Percentiles rank a stretch among this genome's conserved stretches.
Conservation (phyloP, 225 moss, liverwort and hornwort species). For the Pleurozium schreberi region DNA sequence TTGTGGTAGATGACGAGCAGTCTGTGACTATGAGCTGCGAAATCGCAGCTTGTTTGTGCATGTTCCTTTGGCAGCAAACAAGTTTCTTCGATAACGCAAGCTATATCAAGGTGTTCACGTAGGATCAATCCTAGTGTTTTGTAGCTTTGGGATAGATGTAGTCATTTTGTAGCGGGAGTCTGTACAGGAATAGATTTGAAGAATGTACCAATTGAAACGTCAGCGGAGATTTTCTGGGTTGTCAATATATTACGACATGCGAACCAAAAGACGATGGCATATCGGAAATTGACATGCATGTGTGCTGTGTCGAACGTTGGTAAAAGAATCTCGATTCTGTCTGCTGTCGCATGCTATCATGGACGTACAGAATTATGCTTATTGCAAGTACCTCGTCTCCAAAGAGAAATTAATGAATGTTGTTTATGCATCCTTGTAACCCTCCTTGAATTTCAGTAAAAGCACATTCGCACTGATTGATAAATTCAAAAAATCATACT, state of each 20-base stretch:
- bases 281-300: background rate
- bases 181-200: conserved; percentile 10
- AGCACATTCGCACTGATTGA: no score
- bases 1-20: background rate
- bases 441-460: no score
- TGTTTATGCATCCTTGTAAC: background rate
- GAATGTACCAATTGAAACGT: background rate
- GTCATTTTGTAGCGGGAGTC: background rate
- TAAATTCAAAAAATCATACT: no score
- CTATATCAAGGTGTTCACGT: background rate
- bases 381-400: background rate
- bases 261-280: background rate
- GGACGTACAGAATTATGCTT: no score
- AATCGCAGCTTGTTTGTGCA: conserved; percentile 2
- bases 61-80: background rate
- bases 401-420: background rate
- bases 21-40: background rate
- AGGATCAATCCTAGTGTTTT: background rate
- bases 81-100: background rate
- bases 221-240: background rate
- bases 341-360: background rate
- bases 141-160: background rate
- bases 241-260: background rate
- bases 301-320: background rate
- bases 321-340: background rate